A percentile compares a stretch with the other conserved stretches of the same genome.
phyloP scores from a whole-genome alignment of 208 protist genomes.

The Acanthamoeba castellanii region DNA sequence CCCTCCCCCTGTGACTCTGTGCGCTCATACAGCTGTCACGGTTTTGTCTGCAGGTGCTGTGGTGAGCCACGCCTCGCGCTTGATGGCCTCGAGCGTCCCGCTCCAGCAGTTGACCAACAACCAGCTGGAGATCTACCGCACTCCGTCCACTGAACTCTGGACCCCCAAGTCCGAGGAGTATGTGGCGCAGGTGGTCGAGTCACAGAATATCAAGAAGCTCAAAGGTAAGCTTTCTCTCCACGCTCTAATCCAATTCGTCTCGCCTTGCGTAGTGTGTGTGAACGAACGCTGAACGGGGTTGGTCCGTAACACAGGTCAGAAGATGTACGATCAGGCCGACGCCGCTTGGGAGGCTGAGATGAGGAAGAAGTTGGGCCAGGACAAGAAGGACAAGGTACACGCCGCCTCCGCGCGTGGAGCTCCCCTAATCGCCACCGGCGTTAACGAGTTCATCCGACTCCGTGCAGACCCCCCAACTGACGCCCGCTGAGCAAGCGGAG shows the following conservation, averaged over 20 bases:
- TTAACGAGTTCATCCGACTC: neutral
- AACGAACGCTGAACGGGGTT: neutral
- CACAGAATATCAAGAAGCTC: slow-evolving; percentile 38
- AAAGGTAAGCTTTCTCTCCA: neutral
- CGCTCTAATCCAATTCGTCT: neutral
- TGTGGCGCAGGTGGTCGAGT: slow-evolving; percentile 47
- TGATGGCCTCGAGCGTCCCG: slow-evolving; percentile 11
- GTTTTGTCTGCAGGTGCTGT: neutral
- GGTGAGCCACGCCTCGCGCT: neutral
- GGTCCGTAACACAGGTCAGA: neutral
- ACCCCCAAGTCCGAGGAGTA: slow-evolving; percentile 61
- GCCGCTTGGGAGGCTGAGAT: slow-evolving; percentile 67
- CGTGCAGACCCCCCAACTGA: neutral
- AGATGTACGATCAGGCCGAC: slow-evolving; percentile 69
- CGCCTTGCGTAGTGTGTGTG: neutral
- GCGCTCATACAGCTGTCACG: neutral
- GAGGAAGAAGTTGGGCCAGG: slow-evolving; percentile 67
- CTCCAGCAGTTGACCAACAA: slow-evolving; percentile 39
- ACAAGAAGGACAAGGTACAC: slow-evolving; percentile 26
- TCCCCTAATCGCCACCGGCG: neutral
- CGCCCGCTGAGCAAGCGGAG: slow-evolving; percentile 44
- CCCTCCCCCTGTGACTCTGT: too few relatives aligned
- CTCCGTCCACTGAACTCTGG: slow-evolving; percentile 29
- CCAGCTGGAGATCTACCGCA: slow-evolving; percentile 70
- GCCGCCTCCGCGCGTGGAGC: neutral